phyloP scores from a whole-genome alignment of 257 asterid species.

The Solanum gandarillasii region DNA sequence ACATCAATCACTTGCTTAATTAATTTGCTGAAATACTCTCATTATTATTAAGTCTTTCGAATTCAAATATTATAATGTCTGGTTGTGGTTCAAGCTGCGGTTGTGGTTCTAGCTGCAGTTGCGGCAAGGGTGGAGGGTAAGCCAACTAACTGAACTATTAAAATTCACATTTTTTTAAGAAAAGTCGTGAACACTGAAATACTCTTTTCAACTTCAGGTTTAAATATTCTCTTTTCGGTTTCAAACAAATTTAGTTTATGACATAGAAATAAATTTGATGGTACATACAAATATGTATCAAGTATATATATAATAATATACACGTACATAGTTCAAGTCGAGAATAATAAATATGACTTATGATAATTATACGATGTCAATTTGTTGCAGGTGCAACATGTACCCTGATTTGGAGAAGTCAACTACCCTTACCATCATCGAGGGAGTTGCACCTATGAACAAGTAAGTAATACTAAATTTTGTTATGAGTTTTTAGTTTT shows the following conservation, averaged over 20 bases:
- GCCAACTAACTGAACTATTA: neutral
- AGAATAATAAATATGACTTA: neutral
- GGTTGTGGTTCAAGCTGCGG: neutral
- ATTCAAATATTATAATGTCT: neutral
- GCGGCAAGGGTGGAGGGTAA: constrained; percentile 32
- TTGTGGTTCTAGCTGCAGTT: constrained; percentile 35
- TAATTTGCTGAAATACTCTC: neutral
- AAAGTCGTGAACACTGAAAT: neutral
- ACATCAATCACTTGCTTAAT: neutral
- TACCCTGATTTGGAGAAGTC: constrained; percentile 25
- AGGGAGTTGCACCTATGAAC: constrained; percentile 32
- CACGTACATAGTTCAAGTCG: neutral
- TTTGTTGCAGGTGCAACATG: constrained; percentile 12
- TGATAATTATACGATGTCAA: neutral
- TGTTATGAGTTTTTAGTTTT: neutral
- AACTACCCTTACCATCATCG: constrained; percentile 13
- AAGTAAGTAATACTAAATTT: constrained; percentile 1
- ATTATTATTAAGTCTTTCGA: neutral
- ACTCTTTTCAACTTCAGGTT: neutral
- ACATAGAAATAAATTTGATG: neutral
- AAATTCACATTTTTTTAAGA: neutral
- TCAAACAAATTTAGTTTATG: neutral
- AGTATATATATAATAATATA: neutral
- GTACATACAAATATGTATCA: too few relatives aligned
- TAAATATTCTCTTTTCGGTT: neutral